Conservation (phyloP, 306 rosid species). For the Cicer judaicum region DNA sequence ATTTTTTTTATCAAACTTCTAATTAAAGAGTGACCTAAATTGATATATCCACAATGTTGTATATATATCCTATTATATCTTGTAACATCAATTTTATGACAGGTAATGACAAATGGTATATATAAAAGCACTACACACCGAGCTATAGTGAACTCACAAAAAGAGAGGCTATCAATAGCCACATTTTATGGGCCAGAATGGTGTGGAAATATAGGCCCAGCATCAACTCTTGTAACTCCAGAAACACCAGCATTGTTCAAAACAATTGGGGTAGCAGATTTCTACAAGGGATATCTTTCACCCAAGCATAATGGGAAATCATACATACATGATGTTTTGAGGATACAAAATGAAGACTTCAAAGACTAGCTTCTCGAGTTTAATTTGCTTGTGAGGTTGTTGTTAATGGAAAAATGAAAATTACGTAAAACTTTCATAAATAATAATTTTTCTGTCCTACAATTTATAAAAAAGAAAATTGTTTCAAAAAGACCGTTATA, state of each 20-base stretch:
- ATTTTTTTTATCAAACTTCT: too few species aligned
- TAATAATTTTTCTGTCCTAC: not conserved
- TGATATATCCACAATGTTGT: too few species aligned
- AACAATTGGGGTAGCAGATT: constrained; percentile 50
- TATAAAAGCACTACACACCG: constrained; percentile 56
- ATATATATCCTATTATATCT: too few species aligned
- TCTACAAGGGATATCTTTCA: constrained; percentile 42
- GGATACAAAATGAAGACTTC: constrained; percentile 25
- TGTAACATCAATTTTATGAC: not conserved
- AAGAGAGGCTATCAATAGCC: constrained; percentile 59
- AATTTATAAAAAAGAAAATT: too few species aligned
- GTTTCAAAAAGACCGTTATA: too few species aligned
- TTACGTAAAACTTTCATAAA: not conserved
- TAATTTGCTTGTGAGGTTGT: not conserved
- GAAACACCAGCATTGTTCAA: constrained; percentile 49
- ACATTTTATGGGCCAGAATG: constrained; percentile 52
- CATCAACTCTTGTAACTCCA: constrained; percentile 48
- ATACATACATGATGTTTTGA: constrained; percentile 49
- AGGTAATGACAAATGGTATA: constrained; percentile 63
- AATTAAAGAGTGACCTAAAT: too few species aligned
- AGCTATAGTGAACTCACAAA: constrained; percentile 49
- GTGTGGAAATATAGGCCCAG: constrained; percentile 57
- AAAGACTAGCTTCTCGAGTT: constrained; percentile 13
- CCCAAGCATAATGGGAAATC: constrained; percentile 50
- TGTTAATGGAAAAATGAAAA: not conserved